These are phyloP conservation scores for Eimeria sp. DNA, from an alignment of 169 alveolate genomes.

Conservation along the genomic window DNA sequence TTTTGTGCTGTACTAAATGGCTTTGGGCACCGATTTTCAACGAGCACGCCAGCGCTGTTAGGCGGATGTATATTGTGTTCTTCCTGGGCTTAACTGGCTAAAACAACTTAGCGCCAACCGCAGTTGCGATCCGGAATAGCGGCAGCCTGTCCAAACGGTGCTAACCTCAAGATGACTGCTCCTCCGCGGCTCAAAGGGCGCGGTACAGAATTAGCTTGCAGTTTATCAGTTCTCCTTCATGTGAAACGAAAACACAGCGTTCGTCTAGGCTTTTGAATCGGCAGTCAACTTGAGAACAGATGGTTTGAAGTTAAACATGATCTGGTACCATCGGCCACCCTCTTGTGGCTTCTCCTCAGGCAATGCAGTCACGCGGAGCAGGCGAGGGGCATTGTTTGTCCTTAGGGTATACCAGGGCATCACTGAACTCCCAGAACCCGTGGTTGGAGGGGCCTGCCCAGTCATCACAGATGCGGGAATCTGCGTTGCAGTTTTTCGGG, in stretches of 20 bases:
- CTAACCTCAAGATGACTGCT: neutral
- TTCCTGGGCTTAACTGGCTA: neutral
- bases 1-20: neutral
- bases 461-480: neutral
- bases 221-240: neutral
- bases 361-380: constrained; percentile 56
- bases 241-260: neutral
- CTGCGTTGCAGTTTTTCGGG: neutral
- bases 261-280: constrained; percentile 12
- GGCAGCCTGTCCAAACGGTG: neutral
- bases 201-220: neutral
- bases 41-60: neutral
- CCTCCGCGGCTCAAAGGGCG: neutral
- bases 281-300: constrained; percentile 31
- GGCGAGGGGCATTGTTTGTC: constrained; percentile 54
- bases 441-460: neutral
- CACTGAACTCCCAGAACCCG: neutral
- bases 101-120: neutral
- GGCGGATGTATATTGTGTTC: neutral
- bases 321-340: constrained; percentile 4
- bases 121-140: neutral
- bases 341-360: constrained; percentile 1
- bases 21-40: neutral
- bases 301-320: constrained; percentile 39
- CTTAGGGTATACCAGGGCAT: constrained; percentile 33